Base-by-base conservation (phyloP, 352 stramenopile genomes). In the Phytophthora ohioensis region DNA sequence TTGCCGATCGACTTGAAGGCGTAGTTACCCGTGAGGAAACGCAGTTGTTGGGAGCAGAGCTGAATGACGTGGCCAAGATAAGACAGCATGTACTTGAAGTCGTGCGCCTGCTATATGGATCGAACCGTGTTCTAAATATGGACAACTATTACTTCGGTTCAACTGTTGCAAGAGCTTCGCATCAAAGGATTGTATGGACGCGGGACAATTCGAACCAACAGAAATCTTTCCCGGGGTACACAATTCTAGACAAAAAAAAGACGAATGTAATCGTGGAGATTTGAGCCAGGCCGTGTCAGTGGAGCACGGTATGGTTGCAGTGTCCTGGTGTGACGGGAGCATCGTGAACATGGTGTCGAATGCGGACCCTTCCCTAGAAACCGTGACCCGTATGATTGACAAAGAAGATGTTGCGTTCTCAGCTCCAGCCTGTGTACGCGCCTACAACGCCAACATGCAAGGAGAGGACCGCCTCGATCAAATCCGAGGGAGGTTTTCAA, bases 61-160 rank as follows among this genome's bases (percentile, higher is more conserved):
- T 34, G 53, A n/a, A 46, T 49, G 2, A n/a, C 47, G 42, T 64
- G 7, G 46, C 55, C 0, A 15, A 31, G 2, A 55, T 69, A 6
- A 48, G 74, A 13, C 53, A 71, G 30, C 35, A 64, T 30, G 74
- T 78, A 8, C 45, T 78, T 5, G 69, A 81, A 36, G 61, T 81
- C 0, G 53, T 30, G 31, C 31, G 39, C 15, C 58, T 63, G 3
- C 55, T 77, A 21, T 59, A 69, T 47, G 34, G 49, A 9, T 67
- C 66, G 0, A 69, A 69, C 13, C 54, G 70, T 3, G 56, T 82
- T 4, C 32, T 82, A 11, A 75, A 73, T 36, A 72, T 51, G 10
- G 70, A 79, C 57, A 77, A 79, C 56, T 82, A 69, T 49, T 79
- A 81, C 63, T 2, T 77, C 62, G 3, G 54, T 74, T 13, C 62